Evolutionary conservation across 2,329 filamentous ascomycete species (phyloP).

Genomic region (Pyrenophora tritici-repentis): DNA sequence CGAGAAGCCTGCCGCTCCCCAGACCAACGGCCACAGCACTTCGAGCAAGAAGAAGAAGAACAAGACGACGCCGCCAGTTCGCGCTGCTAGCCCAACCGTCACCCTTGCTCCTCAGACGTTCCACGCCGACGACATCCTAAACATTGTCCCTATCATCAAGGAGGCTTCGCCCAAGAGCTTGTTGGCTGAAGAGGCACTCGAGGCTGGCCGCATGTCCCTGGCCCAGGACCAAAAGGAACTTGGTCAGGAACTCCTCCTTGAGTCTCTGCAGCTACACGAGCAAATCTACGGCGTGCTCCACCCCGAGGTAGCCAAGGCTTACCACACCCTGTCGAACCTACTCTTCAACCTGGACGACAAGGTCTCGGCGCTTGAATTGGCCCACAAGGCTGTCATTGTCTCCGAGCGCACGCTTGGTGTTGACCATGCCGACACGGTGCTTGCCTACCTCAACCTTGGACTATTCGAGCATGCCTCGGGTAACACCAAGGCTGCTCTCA

Average conservation of each 20-base stretch:
- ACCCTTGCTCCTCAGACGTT: constrained; percentile 67
- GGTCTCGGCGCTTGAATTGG: constrained; percentile 90
- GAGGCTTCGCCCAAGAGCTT: constrained; percentile 89
- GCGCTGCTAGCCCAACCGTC: constrained; percentile 48
- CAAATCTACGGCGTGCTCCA: constrained; percentile 98
- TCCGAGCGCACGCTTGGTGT: constrained; percentile 92
- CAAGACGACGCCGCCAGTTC: constrained; percentile 57
- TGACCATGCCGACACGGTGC: constrained; percentile 89
- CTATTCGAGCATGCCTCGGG: constrained; percentile 91
- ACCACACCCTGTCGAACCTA: constrained; percentile 92
- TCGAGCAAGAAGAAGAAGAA: constrained; percentile 58
- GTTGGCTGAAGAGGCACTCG: constrained; percentile 91
- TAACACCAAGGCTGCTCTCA: constrained; percentile 84
- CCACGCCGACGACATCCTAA: constrained; percentile 81
- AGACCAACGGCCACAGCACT: constrained; percentile 46
- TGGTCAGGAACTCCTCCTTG: constrained; percentile 92
- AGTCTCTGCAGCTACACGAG: constrained; percentile 93
- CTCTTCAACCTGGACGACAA: constrained; percentile 99
- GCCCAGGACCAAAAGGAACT: constrained; percentile 94
- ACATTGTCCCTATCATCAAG: constrained; percentile 93
- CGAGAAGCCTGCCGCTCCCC: constrained; percentile 27
- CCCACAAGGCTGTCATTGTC: constrained; percentile 94
- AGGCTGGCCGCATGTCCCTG: constrained; percentile 95
- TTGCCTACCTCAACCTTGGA: constrained; percentile 94
- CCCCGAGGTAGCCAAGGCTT: constrained; percentile 92